Percentiles rank a stretch among this genome's conserved stretches.
phyloP scores from a whole-genome alignment of 805 yeast genomes.

The Zygotorulaspora danielsina region DNA sequence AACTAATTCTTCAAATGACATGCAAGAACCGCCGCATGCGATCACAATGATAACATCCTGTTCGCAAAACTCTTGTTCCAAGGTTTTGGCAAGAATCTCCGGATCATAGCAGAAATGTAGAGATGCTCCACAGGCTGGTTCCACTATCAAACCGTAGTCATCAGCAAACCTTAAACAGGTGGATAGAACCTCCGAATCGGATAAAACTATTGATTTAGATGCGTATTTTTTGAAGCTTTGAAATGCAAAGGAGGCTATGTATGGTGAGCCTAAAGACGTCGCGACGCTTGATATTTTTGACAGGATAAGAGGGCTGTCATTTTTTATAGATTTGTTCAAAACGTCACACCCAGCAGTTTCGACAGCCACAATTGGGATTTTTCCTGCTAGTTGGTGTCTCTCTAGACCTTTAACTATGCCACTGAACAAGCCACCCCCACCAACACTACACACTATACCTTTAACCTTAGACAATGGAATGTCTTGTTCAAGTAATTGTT shows the following conservation, averaged over 20 bases:
- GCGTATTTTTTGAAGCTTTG: slow-evolving; percentile 41
- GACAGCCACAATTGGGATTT: slow-evolving; percentile 41
- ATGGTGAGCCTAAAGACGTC: slow-evolving; percentile 58
- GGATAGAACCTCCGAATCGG: slow-evolving; percentile 53
- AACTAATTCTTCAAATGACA: slow-evolving; percentile 28
- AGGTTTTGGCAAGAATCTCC: slow-evolving; percentile 17
- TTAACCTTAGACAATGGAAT: slow-evolving; percentile 30
- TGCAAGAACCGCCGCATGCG: slow-evolving; percentile 50
- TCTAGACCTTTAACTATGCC: slow-evolving; percentile 46
- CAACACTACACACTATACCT: slow-evolving; percentile 51
- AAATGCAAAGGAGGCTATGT: slow-evolving; percentile 49
- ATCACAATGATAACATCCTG: slow-evolving; percentile 48
- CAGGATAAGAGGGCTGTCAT: slow-evolving; percentile 43
- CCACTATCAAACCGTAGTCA: slow-evolving; percentile 50
- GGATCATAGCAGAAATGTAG: slow-evolving; percentile 45
- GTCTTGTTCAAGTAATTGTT: slow-evolving; percentile 24
- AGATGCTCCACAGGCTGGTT: slow-evolving; percentile 73
- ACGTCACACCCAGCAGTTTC: slow-evolving; percentile 61
- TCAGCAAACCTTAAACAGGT: slow-evolving; percentile 49
- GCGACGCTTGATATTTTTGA: slow-evolving; percentile 53
- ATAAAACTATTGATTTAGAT: slow-evolving; percentile 41
- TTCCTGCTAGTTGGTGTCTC: slow-evolving; percentile 34
- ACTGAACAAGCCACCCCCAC: slow-evolving; percentile 54
- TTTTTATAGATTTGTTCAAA: slow-evolving; percentile 45
- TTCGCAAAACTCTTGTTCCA: slow-evolving; percentile 25